phyloP scores from a whole-genome alignment of 2,329 filamentous ascomycete species.

The Monosporascus sp. region DNA sequence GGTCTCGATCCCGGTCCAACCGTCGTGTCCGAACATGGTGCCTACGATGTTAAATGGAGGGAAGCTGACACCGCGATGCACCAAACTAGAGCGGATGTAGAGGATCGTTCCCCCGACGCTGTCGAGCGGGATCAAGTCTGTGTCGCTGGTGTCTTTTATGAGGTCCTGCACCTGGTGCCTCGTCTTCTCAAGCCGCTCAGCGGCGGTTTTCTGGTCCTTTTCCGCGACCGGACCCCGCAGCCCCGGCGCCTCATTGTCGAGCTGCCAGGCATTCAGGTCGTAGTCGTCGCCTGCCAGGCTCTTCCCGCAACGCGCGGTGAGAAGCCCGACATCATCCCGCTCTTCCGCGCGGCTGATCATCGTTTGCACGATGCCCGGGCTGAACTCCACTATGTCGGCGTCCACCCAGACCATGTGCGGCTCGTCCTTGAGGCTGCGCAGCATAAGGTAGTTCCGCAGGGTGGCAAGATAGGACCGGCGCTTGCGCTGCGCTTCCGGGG shows the following conservation, averaged over 20 bases:
- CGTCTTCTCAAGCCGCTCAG: neutral
- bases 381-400: constrained; percentile 30
- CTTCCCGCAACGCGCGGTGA: constrained; percentile 28
- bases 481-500: constrained; percentile 16
- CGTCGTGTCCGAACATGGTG: constrained; percentile 29
- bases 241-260: constrained; percentile 4
- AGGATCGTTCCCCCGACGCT: constrained; percentile 32
- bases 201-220: neutral
- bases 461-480: constrained; percentile 22
- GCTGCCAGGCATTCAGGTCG: constrained; percentile 31
- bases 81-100: constrained; percentile 26
- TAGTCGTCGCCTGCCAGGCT: constrained; percentile 25
- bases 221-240: neutral
- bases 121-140: constrained; percentile 28
- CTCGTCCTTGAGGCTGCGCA: constrained; percentile 24
- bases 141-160: constrained; percentile 17
- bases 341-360: constrained; percentile 25
- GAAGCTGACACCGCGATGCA: constrained; percentile 29
- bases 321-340: constrained; percentile 22
- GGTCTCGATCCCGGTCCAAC: constrained; percentile 31
- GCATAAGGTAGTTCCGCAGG: constrained; percentile 30
- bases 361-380: constrained; percentile 23
- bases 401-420: constrained; percentile 31
- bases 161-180: neutral
- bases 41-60: constrained; percentile 29